These are phyloP conservation scores for Podospora pseudocomata DNA, from an alignment of 495 filamentous ascomycete species.

Conservation along the genomic window DNA sequence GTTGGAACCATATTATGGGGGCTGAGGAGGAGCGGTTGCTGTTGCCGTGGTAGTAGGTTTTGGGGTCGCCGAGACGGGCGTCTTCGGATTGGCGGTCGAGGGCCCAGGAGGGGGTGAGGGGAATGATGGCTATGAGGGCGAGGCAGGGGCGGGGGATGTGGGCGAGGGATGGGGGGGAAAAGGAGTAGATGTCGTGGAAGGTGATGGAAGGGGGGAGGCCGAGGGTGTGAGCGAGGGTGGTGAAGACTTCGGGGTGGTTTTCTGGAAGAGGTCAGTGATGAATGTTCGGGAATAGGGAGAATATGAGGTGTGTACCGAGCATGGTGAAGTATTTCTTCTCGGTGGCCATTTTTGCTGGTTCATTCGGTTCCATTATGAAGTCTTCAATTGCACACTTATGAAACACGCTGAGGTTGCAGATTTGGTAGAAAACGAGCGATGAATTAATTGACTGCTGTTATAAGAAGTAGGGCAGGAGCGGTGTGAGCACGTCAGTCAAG, in stretches of 20 bases:
- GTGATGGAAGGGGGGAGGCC: conserved; percentile 61
- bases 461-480: not conserved
- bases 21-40: conserved; percentile 28
- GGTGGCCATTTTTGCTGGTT: conserved; percentile 1
- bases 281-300: not conserved
- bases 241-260: conserved; percentile 73
- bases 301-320: conserved; percentile 12
- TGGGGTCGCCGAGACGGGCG: conserved; percentile 26
- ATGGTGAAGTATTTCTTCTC: conserved; percentile 17
- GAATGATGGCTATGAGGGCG: conserved; percentile 76
- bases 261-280: conserved; percentile 21
- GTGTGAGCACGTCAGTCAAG: not conserved
- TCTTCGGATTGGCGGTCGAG: conserved; percentile 57
- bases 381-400: not conserved
- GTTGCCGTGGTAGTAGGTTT: conserved; percentile 11
- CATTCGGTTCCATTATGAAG: not conserved
- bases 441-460: not conserved
- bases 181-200: conserved; percentile 78
- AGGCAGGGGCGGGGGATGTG: conserved; percentile 70
- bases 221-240: conserved; percentile 64
- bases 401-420: not conserved
- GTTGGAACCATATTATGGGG: conserved; percentile 76
- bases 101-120: conserved; percentile 60
- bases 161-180: conserved; percentile 66
- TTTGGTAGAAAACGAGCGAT: not conserved